Evolutionary conservation across 495 filamentous ascomycete genomes (phyloP).

Genomic region (Friedmanniomyces simplex): DNA sequence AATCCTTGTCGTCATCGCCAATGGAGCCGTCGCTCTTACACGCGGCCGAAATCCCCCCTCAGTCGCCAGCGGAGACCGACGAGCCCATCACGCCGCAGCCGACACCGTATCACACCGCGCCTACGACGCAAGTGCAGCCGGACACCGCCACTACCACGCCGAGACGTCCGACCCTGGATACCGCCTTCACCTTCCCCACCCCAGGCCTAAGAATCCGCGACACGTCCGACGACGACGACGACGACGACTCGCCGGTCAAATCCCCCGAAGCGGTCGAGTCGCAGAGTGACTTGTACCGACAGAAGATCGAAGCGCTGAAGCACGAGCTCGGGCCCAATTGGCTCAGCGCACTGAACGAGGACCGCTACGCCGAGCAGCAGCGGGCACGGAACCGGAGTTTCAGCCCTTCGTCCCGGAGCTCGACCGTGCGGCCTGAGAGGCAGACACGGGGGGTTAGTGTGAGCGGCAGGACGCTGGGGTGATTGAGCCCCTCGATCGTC

Average conservation of each 20-base stretch:
- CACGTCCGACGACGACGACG: slow-evolving; percentile 12
- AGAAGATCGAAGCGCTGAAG: slow-evolving; percentile 74
- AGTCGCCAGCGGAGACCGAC: slow-evolving; percentile 8
- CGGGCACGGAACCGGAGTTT: slow-evolving; percentile 1
- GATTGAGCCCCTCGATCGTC: neutral
- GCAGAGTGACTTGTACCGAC: slow-evolving; percentile 67
- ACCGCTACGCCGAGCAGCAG: slow-evolving; percentile 26
- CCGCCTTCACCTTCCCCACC: slow-evolving; percentile 8
- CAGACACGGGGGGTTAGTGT: slow-evolving; percentile 11
- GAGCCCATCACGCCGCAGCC: slow-evolving; percentile 12
- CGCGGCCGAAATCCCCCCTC: slow-evolving; percentile 4
- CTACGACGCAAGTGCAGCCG: slow-evolving; percentile 6
- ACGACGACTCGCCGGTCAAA: slow-evolving; percentile 26
- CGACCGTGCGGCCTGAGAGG: neutral
- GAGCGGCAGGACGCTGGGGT: slow-evolving; percentile 14
- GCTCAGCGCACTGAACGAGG: slow-evolving; percentile 74
- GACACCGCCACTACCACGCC: neutral
- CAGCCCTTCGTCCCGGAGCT: slow-evolving; percentile 10
- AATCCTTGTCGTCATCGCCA: neutral
- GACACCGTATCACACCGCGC: slow-evolving; percentile 18
- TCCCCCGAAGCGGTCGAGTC: slow-evolving; percentile 51
- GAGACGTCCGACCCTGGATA: slow-evolving; percentile 12
- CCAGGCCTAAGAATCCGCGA: slow-evolving; percentile 11
- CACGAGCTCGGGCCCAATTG: slow-evolving; percentile 77
- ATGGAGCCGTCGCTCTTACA: neutral